Conservation (phyloP, 305 asterid genomes). For the Solanum chacoense region DNA sequence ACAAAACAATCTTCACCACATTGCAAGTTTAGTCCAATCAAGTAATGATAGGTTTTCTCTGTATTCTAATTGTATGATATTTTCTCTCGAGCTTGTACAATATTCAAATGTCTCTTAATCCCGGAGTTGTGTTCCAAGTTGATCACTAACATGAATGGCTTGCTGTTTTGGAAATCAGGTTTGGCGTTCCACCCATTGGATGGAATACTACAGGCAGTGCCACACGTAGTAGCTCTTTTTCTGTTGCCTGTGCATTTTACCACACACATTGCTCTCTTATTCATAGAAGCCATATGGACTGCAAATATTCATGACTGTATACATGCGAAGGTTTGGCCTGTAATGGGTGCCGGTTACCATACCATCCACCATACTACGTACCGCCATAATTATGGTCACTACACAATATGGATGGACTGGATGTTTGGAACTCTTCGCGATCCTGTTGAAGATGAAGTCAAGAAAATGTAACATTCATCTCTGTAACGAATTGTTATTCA, state of each 20-base stretch:
- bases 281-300: slow-evolving; percentile 85
- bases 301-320: slow-evolving; percentile 94
- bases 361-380: slow-evolving; percentile 96
- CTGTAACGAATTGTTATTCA: neutral
- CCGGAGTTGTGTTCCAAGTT: neutral
- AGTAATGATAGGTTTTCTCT: neutral
- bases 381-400: slow-evolving; percentile 90
- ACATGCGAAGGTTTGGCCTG: slow-evolving; percentile 85
- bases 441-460: slow-evolving; percentile 59
- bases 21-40: neutral
- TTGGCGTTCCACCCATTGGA: slow-evolving; percentile 92
- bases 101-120: neutral
- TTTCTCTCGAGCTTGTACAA: neutral
- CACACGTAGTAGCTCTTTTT: slow-evolving; percentile 76
- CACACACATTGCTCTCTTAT: slow-evolving; percentile 63
- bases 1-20: neutral
- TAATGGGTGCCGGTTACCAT: slow-evolving; percentile 96
- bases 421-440: slow-evolving; percentile 94
- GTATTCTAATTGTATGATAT: neutral
- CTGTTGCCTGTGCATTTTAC: slow-evolving; percentile 71
- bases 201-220: slow-evolving; percentile 81
- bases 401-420: slow-evolving; percentile 98
- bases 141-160: neutral
- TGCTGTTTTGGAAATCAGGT: slow-evolving; percentile 26
- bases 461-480: slow-evolving; percentile 27